Evolutionary conservation across 176 grass and related monocot genomes (phyloP), one percentile per base, ranked within the genome.

Genomic region (Secale cereale): DNA sequence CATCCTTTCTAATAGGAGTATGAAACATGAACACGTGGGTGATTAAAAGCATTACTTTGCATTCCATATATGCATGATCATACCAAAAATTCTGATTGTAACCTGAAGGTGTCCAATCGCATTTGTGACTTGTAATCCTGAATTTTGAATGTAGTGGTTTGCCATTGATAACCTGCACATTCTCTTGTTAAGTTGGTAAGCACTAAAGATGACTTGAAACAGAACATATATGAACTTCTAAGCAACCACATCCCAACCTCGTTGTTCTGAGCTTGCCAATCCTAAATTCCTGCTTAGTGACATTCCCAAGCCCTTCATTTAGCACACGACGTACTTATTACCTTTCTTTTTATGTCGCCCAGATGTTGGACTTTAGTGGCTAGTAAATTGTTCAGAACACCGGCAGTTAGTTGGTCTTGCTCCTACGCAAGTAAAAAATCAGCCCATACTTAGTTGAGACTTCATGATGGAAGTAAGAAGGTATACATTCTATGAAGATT

Each of bases 1-100:
- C 93, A 37, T 98, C 96, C 77, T 91, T 98, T 90, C 94, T 95
- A 87, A 98, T 90, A 93, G n/a, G n/a, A n/a, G n/a, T n/a, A n/a
- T 98, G 91, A 37, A 73, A 84, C 60, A 80, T 82, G 8, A 76
- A 46, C 14, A 68, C 41, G 8, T 66, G 79, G 64, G 62, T 54
- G 43, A 33, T 69, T 68, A 56, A 89, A 84, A 32, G 43, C 19
- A 65, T 30, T 61, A 59, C 10, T n/a, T n/a, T 43, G 29, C 19
- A 63, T 80, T 65, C 77, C 66, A 78, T 33, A 45, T 77, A 28
- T 19, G 71, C 66, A 62, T 0, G 7, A 7, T 50, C 1, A 30
- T n/a, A 63, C 16, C 61, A 46, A 83, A 43, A 62, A 16, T 91
- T 20, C 69, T 52, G 16, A 52, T 85, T 39, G 50, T 78, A 88